phyloP scores from a whole-genome alignment of 805 yeast species.

The Teunomyces gatunensis region DNA sequence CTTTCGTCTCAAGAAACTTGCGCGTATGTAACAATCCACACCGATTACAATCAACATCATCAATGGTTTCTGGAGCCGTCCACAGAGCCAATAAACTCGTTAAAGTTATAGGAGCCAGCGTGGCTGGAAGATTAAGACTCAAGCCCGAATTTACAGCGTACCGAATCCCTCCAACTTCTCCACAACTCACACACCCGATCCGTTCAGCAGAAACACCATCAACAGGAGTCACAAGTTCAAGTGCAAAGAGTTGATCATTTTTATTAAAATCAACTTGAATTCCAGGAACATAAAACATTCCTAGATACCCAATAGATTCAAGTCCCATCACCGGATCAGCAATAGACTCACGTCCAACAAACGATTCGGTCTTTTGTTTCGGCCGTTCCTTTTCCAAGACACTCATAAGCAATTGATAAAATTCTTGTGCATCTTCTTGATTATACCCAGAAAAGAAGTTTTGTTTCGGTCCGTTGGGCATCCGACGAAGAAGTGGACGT shows the following conservation, averaged over 20 bases:
- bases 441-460: slow-evolving; percentile 79
- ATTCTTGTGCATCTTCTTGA: slow-evolving; percentile 97
- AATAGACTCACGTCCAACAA: slow-evolving; percentile 20
- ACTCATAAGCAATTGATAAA: slow-evolving; percentile 74
- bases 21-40: slow-evolving; percentile 72
- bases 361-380: not conserved
- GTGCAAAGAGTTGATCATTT: slow-evolving; percentile 36
- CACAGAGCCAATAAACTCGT: slow-evolving; percentile 28
- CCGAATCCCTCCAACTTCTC: slow-evolving; percentile 91
- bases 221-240: slow-evolving; percentile 76
- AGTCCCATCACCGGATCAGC: slow-evolving; percentile 35
- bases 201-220: slow-evolving; percentile 88
- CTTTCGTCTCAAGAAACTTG: slow-evolving; percentile 45
- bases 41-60: slow-evolving; percentile 92
- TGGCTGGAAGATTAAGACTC: slow-evolving; percentile 64
- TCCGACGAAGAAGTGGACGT: slow-evolving; percentile 54
- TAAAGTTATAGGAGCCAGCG: slow-evolving; percentile 12
- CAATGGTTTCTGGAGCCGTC: slow-evolving; percentile 80
- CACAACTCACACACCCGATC: slow-evolving; percentile 87
- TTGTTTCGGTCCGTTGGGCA: slow-evolving; percentile 77
- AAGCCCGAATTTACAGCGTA: slow-evolving; percentile 75
- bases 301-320: slow-evolving; percentile 54
- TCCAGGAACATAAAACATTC: slow-evolving; percentile 69
- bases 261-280: slow-evolving; percentile 58
- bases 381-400: slow-evolving; percentile 56